Conservation (phyloP, 73 alveolate species). For the Blepharisma japonicum region DNA sequence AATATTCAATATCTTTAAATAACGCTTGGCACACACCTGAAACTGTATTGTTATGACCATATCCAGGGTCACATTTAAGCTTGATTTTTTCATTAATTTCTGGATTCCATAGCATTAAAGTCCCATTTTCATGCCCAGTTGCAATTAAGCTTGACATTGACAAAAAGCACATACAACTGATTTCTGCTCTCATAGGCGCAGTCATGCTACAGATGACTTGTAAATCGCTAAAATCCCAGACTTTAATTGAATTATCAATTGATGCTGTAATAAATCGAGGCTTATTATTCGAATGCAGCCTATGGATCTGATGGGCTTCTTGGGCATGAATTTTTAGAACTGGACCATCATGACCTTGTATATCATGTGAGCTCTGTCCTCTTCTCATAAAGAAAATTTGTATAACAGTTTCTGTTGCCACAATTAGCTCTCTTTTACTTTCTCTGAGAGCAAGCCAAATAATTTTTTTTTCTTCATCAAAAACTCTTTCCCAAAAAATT, state of each 20-base stretch:
- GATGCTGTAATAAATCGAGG: constrained; percentile 57
- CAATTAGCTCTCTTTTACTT: constrained; percentile 55
- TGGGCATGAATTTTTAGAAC: constrained; percentile 58
- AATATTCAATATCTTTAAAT: constrained; percentile 66
- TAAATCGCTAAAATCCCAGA: constrained; percentile 93
- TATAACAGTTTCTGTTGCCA: constrained; percentile 65
- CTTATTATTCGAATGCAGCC: constrained; percentile 30
- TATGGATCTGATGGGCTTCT: constrained; percentile 59
- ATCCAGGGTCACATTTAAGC: constrained; percentile 63
- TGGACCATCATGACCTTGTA: constrained; percentile 84
- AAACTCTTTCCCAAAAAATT: constrained; percentile 57
- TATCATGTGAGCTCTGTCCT: constrained; percentile 76
- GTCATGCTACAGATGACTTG: constrained; percentile 55
- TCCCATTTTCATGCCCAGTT: constrained; percentile 91
- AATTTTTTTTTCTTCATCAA: constrained; percentile 48
- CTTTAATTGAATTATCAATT: constrained; percentile 80
- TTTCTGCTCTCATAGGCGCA: constrained; percentile 71
- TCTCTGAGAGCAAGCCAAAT: constrained; percentile 26
- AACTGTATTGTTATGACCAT: constrained; percentile 64
- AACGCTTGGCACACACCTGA: constrained; percentile 67
- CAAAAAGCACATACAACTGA: constrained; percentile 77
- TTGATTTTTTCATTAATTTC: constrained; percentile 66
- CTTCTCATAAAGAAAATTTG: constrained; percentile 60
- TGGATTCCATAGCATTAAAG: constrained; percentile 74
- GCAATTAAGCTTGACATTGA: constrained; percentile 76